These are phyloP conservation scores for Podospora sp. DNA, from an alignment of 495 filamentous ascomycete genomes.

Conservation along the genomic window DNA sequence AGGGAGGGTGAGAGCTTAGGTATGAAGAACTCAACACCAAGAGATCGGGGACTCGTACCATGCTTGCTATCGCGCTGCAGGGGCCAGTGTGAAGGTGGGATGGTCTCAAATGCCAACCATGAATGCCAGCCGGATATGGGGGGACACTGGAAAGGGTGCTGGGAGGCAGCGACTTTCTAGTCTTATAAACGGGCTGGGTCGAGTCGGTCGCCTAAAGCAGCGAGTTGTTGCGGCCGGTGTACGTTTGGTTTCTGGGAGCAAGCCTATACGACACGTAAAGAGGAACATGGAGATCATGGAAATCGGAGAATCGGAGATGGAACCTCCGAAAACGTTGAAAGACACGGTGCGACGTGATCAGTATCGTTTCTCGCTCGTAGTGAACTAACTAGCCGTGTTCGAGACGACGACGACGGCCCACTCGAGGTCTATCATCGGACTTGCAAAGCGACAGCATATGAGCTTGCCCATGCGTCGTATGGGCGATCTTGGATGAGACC, in stretches of 20 bases:
- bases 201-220: background rate
- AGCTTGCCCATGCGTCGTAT: slow-evolving; percentile 16
- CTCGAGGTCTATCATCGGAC: slow-evolving; percentile 30
- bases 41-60: slow-evolving; percentile 19
- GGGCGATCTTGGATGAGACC: slow-evolving; percentile 17
- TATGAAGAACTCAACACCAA: background rate
- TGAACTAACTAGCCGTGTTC: background rate
- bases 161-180: slow-evolving; percentile 4
- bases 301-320: background rate
- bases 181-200: slow-evolving; percentile 16
- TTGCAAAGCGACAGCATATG: slow-evolving; percentile 14
- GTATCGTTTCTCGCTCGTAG: background rate
- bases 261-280: slow-evolving; percentile 8
- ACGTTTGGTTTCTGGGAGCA: background rate
- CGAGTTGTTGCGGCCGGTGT: background rate
- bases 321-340: slow-evolving; percentile 14
- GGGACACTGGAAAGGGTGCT: background rate
- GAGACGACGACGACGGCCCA: slow-evolving; percentile 5
- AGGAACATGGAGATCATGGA: background rate
- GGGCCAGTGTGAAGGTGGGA: slow-evolving; percentile 12
- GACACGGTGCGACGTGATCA: slow-evolving; percentile 28
- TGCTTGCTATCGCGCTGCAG: slow-evolving; percentile 16
- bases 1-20: too few species aligned
- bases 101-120: slow-evolving; percentile 14
- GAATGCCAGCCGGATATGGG: slow-evolving; percentile 6